Conservation (phyloP, 345 rosid species). For the Citrus hindsii region DNA sequence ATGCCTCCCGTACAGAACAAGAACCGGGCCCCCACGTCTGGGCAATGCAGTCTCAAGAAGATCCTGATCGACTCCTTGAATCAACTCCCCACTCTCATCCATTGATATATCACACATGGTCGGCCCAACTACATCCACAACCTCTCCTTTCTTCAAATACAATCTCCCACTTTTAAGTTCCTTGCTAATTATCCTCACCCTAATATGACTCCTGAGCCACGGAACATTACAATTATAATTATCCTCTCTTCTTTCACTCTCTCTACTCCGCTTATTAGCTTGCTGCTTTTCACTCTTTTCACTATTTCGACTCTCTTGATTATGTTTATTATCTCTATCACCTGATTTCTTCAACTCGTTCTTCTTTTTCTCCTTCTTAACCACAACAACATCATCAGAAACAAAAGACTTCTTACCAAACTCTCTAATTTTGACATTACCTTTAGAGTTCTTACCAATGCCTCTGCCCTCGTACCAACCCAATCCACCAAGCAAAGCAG, state of each 20-base stretch:
- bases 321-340: neutral
- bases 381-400: conserved; percentile 1
- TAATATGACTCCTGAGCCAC: conserved; percentile 78
- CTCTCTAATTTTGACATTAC: conserved; percentile 60
- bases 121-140: conserved; percentile 84
- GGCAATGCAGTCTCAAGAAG: conserved; percentile 89
- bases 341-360: neutral
- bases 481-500: conserved; percentile 72
- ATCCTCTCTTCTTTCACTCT: conserved; percentile 23
- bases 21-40: conserved; percentile 59
- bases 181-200: conserved; percentile 72
- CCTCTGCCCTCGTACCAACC: conserved; percentile 89
- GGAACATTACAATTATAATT: conserved; percentile 11
- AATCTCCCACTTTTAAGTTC: conserved; percentile 62
- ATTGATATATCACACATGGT: conserved; percentile 57
- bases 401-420: conserved; percentile 38
- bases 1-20: conserved; percentile 64
- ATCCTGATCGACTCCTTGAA: conserved; percentile 75
- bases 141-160: conserved; percentile 75
- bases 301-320: conserved; percentile 3
- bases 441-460: conserved; percentile 73
- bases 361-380: conserved; percentile 20
- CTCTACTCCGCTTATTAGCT: conserved; percentile 16
- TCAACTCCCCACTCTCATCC: conserved; percentile 71
- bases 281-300: conserved; percentile 25